Evolutionary conservation across 2,329 filamentous ascomycete species (phyloP), one percentile per base, ranked within the genome.

Genomic region (Ceratocystis lukuohia): DNA sequence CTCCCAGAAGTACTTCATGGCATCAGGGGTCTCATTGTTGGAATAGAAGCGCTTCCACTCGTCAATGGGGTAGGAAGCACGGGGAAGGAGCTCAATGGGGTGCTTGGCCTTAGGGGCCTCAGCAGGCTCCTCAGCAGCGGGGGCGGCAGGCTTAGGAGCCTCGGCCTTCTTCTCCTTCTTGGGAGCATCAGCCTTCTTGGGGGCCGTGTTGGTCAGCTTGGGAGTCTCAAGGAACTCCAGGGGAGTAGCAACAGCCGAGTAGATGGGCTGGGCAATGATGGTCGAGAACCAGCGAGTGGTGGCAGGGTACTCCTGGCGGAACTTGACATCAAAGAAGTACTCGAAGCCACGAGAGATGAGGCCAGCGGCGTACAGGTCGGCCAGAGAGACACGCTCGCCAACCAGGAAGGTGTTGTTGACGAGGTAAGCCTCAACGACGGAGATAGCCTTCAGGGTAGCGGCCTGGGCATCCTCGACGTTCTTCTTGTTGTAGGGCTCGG

Each of bases 21-120:
- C 91, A 70, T 82, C 87, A 70, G 86, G 81, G 72, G 89, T 92
- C 70, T 96, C 91, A 77, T 88, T 84, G 86, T 99, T 99, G 74
- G 94, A 99, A 86, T 96, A 99, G 78, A 90, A 87, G 75, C 94
- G 91, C 88, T 99, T 99, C 89, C 88, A 96, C 80, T 99, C 94
- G 76, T 99, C 94, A 67, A 99, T 84, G 72, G 88, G 82, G 75
- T 96, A 84, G 67, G 87, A 86, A 69, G 94, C 81, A 76, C 87
- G 88, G 74, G 87, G 85, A 66, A 97, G 88, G 71, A 84, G 77
- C 78, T 96, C 93, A 71, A 96, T 84, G 72, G 94, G 92, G 83
- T 99, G 94, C 88, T 97, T 99, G 76, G 92, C 79, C 87, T 96
- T 97, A 75, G 91, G 89, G 70, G 85, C 84, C 68, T 82, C 78